Percentiles rank a stretch among this genome's conserved stretches.
phyloP scores from a whole-genome alignment of 306 rosid genomes.

The Vicia sativa region DNA sequence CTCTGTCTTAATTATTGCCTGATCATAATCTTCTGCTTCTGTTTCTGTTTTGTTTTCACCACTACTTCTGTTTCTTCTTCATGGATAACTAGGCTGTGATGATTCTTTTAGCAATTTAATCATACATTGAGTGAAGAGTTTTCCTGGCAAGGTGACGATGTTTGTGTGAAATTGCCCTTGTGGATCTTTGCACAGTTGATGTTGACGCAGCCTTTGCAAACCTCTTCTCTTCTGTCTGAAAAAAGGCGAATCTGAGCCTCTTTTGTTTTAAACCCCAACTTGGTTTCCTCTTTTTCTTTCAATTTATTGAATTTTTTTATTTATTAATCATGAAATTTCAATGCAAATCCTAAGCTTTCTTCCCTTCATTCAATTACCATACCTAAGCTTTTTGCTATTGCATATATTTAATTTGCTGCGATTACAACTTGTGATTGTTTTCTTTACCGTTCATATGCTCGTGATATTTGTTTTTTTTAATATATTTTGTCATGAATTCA shows the following conservation, averaged over 20 bases:
- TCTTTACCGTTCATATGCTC: neutral
- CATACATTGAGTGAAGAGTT: no score
- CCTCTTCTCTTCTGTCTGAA: constrained; percentile 1
- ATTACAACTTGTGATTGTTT: neutral
- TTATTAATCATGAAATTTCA: neutral
- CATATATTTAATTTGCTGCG: no score
- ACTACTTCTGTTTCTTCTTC: neutral
- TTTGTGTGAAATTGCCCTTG: constrained; percentile 26
- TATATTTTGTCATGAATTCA: no score
- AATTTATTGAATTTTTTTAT: neutral
- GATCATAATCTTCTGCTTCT: neutral
- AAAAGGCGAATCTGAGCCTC: constrained; percentile 24
- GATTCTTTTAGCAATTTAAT: constrained; percentile 29
- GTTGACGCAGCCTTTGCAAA: constrained; percentile 29
- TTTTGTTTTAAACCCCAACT: neutral
- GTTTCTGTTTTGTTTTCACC: neutral
- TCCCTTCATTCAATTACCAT: no score
- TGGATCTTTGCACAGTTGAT: constrained; percentile 20
- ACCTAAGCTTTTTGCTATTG: no score
- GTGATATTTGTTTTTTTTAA: no score
- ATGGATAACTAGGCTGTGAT: constrained; percentile 35
- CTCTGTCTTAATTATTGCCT: neutral
- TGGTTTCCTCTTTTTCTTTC: neutral
- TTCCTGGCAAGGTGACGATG: constrained; percentile 22
- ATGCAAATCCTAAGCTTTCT: neutral